These are phyloP conservation scores for Ballota nigra DNA, from an alignment of 257 asterid species.

Conservation along the genomic window DNA sequence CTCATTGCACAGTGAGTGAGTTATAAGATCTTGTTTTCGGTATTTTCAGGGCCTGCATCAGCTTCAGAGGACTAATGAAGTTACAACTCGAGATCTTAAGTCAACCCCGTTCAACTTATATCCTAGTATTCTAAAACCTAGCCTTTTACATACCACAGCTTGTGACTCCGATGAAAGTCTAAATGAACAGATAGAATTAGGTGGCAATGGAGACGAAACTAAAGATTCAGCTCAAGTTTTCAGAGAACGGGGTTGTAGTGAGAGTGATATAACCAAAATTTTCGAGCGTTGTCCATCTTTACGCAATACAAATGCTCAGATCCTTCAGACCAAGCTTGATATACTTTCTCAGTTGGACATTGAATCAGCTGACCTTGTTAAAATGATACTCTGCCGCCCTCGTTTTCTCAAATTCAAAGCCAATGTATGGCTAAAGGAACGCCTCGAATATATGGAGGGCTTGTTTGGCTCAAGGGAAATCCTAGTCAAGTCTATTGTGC, in stretches of 20 bases:
- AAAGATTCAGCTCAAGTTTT: slow-evolving; percentile 43
- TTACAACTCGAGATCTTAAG: slow-evolving; percentile 20
- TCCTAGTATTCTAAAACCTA: slow-evolving; percentile 20
- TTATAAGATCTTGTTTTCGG: neutral
- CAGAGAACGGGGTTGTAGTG: slow-evolving; percentile 67
- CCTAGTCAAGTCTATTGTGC: slow-evolving; percentile 59
- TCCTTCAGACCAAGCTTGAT: slow-evolving; percentile 56
- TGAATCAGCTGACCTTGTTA: slow-evolving; percentile 51
- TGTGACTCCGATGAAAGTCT: slow-evolving; percentile 27
- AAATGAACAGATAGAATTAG: slow-evolving; percentile 23
- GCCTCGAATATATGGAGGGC: slow-evolving; percentile 47
- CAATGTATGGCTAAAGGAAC: slow-evolving; percentile 43
- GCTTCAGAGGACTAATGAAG: slow-evolving; percentile 21
- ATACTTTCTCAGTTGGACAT: slow-evolving; percentile 55
- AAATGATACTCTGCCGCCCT: slow-evolving; percentile 66
- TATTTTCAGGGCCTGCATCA: slow-evolving; percentile 33
- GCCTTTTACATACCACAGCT: slow-evolving; percentile 35
- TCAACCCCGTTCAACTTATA: slow-evolving; percentile 20
- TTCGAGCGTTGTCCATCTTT: slow-evolving; percentile 58
- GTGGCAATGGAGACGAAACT: slow-evolving; percentile 12
- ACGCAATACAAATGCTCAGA: slow-evolving; percentile 35
- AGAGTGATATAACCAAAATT: slow-evolving; percentile 52
- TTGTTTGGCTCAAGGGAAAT: slow-evolving; percentile 58
- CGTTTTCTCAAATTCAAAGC: slow-evolving; percentile 58
- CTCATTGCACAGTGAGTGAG: neutral